Evolutionary conservation across 805 yeast species (phyloP), one percentile per base, ranked within the genome.

Genomic region (Spathaspora hagerdaliae): DNA sequence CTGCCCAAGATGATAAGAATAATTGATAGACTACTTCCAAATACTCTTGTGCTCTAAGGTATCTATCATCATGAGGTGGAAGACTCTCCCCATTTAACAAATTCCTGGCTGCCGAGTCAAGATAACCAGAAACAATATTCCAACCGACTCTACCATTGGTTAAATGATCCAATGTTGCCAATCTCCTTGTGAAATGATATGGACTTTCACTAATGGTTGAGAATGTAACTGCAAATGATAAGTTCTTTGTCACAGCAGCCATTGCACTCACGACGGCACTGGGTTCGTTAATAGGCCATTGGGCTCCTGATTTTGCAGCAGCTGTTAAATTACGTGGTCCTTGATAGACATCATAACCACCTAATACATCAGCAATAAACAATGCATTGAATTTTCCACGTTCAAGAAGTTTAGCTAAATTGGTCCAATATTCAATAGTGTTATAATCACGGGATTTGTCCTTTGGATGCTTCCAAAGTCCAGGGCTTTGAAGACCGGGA

Each of bases 141-240:
- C 78, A 73, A 10, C 77, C 78, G 36, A 73, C 56, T 51, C 78
- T 60, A 2, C 78, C 78, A 6, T 60, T 57, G n/a, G 72, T 60
- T 13, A 71, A 58, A 44, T 71, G 73, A 48, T 73, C 78, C 34
- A 73, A 53, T 0, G 77, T 70, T 9, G 77, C 74, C 46, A 72
- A 54, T 45, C 77, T 60, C 53, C 77, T 58, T 1, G 74, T 71
- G 47, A 72, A 63, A 45, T 65, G 69, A 43, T 60, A 67, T 0
- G 77, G 77, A 27, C 64, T 65, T 41, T 73, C 78, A 39, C 72
- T 64, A 24, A 74, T 61, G 3, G 77, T 73, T 24, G 71, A 60
- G 39, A 65, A 67, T 3, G 77, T 73, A 33, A 72, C 57, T 1
- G 75, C 78, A 53, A 73, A 71, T 0, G 67, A 53, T 31, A 73